Conservation (phyloP, 805 yeast species). For the Hanseniaspora nectarophila region DNA sequence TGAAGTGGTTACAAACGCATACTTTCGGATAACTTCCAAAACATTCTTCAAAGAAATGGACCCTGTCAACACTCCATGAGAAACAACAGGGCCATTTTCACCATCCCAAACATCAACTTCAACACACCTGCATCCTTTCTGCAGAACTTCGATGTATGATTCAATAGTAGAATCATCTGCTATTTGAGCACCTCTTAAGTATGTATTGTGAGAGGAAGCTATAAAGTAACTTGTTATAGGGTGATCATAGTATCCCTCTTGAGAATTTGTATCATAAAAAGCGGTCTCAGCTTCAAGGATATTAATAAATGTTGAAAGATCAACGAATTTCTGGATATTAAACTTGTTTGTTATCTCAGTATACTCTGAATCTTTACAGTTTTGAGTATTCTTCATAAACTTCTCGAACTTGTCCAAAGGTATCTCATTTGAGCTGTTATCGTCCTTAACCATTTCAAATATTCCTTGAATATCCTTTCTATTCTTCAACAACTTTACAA, state of each 20-base stretch:
- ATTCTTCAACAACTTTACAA: constrained; percentile 54
- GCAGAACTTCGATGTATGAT: constrained; percentile 74
- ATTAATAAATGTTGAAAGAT: constrained; percentile 22
- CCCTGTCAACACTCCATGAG: constrained; percentile 81
- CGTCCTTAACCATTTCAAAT: constrained; percentile 32
- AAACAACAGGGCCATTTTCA: constrained; percentile 67
- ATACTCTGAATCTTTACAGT: constrained; percentile 30
- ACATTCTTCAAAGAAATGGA: constrained; percentile 62
- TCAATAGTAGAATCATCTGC: constrained; percentile 82
- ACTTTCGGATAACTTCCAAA: constrained; percentile 58
- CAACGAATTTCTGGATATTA: constrained; percentile 13
- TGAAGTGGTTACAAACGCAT: constrained; percentile 80
- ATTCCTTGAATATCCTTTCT: constrained; percentile 50
- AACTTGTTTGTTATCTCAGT: constrained; percentile 32
- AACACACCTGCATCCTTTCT: constrained; percentile 86
- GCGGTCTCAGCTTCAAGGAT: constrained; percentile 27
- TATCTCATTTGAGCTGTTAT: constrained; percentile 20
- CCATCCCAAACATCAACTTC: constrained; percentile 96
- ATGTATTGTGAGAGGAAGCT: constrained; percentile 91
- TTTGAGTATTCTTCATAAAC: constrained; percentile 41
- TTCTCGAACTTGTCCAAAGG: constrained; percentile 26
- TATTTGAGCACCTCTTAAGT: constrained; percentile 73
- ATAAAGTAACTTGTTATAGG: constrained; percentile 82
- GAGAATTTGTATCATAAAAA: constrained; percentile 14
- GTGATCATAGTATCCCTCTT: constrained; percentile 33